Base-by-base conservation (phyloP, 164 flowering plant species). In the Nymphaea thermarum region DNA sequence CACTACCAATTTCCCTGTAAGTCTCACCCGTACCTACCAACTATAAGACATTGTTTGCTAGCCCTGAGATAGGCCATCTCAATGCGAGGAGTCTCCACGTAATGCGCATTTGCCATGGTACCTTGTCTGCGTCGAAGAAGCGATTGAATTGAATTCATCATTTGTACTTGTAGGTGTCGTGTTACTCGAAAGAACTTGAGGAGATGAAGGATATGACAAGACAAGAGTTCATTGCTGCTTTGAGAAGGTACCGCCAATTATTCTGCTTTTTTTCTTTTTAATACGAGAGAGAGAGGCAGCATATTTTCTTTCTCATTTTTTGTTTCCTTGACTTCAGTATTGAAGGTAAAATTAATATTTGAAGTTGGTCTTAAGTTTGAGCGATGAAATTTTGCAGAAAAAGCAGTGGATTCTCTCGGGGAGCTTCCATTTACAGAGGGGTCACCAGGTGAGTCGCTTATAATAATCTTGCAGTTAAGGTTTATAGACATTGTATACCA, bases 191-290 rank as follows among this genome's bases (percentile, higher is more conserved):
- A 74, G 97, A 93, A 64, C 3, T 93, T 43, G 98, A 93, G 69
- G 96, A 91, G 60, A 93, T 93, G 98, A 91, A 93, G 77, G 77
- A 91, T 74, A 89, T 91, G 96, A 93, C 97, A 2, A 80, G 95
- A 71, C 98, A 89, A 74, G 98, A 93, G 77, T 93, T 84, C 73
- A 89, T 93, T 42, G 98, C 96, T 44, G 80, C 97, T 14, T 88
- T 93, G n/a, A 78, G 98, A 80, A 91, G 98, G 98, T 93, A 66
- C 57, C 57, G 3, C 57, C 57, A 51, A 51, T 51, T 51, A 51
- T 51, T 51, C 57, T 51, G 8, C 14, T 51, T 15, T 8, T 51
- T 10, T 10, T 51, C 14, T 15, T 15, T 51, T 51, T n/a, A n/a
- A n/a, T n/a, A n/a, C 3, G 5, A 47, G 55, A 47, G 55, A 47